Percentiles rank a stretch among this genome's conserved stretches.
These are phyloP conservation scores for Torulaspora globosa DNA, from an alignment of 1,139 yeast genomes.

Conservation along the genomic window DNA sequence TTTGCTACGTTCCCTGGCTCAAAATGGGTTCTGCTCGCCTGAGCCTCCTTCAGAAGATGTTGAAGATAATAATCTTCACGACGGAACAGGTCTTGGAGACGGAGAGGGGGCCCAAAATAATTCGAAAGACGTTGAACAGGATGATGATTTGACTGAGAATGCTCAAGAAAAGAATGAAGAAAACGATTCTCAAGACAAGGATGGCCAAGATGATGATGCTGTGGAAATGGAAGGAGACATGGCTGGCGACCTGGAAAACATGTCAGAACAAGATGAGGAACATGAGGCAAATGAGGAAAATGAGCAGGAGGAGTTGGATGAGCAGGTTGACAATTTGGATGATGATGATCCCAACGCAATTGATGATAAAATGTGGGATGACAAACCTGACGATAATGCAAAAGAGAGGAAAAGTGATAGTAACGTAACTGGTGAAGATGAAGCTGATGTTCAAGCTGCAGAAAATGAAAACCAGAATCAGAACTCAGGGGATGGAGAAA, in stretches of 20 bases:
- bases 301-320: constrained; percentile 68
- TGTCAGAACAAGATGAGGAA: constrained; percentile 63
- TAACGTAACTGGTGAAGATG: constrained; percentile 51
- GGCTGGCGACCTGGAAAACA: constrained; percentile 88
- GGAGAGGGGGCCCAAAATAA: constrained; percentile 85
- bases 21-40: constrained; percentile 93
- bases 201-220: constrained; percentile 63
- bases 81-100: constrained; percentile 96
- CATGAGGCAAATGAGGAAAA: constrained; percentile 53
- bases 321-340: constrained; percentile 84
- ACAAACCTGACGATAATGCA: constrained; percentile 70
- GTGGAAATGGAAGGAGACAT: constrained; percentile 94
- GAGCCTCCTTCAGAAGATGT: constrained; percentile 68
- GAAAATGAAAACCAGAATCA: constrained; percentile 46
- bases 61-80: constrained; percentile 60
- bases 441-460: constrained; percentile 62
- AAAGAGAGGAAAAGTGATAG: constrained; percentile 72
- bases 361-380: constrained; percentile 99
- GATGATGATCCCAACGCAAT: constrained; percentile 91
- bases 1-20: constrained; percentile 57
- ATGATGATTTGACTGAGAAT: constrained; percentile 84
- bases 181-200: constrained; percentile 58
- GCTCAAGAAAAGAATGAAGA: constrained; percentile 84
- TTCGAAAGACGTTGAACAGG: constrained; percentile 85
- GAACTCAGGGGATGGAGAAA: constrained; percentile 34